Percentiles rank a stretch among this genome's conserved stretches.
Conservation (phyloP, 2,329 filamentous ascomycete species). For the Pyricularia pennisetigena region DNA sequence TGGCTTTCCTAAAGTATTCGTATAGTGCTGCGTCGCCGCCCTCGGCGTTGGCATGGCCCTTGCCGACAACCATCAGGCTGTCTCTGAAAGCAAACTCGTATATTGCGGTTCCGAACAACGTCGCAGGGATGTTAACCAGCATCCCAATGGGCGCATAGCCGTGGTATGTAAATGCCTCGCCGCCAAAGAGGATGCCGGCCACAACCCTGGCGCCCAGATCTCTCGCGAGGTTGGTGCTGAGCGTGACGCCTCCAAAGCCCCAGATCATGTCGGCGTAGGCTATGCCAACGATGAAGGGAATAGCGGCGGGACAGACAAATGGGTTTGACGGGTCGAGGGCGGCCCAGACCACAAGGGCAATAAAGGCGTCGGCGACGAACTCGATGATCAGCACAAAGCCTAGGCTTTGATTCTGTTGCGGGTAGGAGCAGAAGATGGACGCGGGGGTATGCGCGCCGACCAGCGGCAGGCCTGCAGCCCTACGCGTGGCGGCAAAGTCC, state of each 20-base stretch:
- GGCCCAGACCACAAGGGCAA: slow-evolving; percentile 48
- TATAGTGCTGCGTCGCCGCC: slow-evolving; percentile 39
- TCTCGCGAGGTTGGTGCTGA: slow-evolving; percentile 46
- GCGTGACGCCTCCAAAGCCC: slow-evolving; percentile 44
- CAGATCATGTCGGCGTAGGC: slow-evolving; percentile 44
- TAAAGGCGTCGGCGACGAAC: slow-evolving; percentile 48
- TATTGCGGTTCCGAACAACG: slow-evolving; percentile 40
- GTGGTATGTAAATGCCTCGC: slow-evolving; percentile 12
- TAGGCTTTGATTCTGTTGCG: slow-evolving; percentile 36
- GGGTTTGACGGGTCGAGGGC: slow-evolving; percentile 48
- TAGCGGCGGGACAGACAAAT: slow-evolving; percentile 35
- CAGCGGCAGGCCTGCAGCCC: slow-evolving; percentile 21
- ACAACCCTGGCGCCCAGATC: slow-evolving; percentile 51
- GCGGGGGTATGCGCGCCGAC: slow-evolving; percentile 36
- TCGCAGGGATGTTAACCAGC: slow-evolving; percentile 46
- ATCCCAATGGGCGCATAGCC: slow-evolving; percentile 35
- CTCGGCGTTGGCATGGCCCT: slow-evolving; percentile 38
- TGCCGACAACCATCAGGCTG: slow-evolving; percentile 37
- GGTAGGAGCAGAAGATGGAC: slow-evolving; percentile 44
- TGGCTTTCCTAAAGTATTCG: slow-evolving; percentile 27
- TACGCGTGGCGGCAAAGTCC: slow-evolving; percentile 14
- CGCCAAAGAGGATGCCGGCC: slow-evolving; percentile 38
- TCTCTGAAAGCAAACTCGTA: slow-evolving; percentile 47
- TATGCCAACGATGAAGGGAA: slow-evolving; percentile 45
- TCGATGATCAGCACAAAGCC: slow-evolving; percentile 49